A percentile compares a stretch with the other conserved stretches of the same genome.
Evolutionary conservation across 2,329 filamentous ascomycete species (phyloP).

Genomic region (Thelonectria rubi): DNA sequence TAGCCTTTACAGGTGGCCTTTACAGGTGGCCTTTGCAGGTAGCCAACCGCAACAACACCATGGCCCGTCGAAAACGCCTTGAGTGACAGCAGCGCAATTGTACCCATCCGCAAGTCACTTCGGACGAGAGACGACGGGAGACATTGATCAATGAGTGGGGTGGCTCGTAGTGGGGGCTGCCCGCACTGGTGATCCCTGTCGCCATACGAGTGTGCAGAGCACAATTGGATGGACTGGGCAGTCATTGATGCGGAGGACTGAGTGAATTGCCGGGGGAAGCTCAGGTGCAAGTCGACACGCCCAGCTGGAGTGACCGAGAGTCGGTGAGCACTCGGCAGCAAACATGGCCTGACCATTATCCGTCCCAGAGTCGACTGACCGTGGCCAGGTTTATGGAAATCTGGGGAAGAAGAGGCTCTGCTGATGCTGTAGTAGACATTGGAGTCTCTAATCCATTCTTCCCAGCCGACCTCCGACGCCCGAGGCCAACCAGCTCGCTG

Average conservation of each 20-base stretch:
- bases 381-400: not conserved
- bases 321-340: not conserved
- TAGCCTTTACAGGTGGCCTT: no score
- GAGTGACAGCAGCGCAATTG: slow-evolving; percentile 18
- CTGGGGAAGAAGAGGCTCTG: slow-evolving; percentile 1
- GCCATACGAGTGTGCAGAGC: not conserved
- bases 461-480: no score
- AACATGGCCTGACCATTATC: slow-evolving; percentile 14
- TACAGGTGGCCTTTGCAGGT: no score
- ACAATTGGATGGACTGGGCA: no score
- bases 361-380: not conserved
- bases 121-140: not conserved
- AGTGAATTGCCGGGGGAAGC: no score
- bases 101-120: not conserved
- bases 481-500: not conserved
- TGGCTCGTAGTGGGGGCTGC: slow-evolving; percentile 13
- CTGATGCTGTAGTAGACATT: not conserved
- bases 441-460: not conserved
- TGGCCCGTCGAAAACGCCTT: no score
- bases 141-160: slow-evolving; percentile 3
- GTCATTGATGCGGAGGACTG: no score
- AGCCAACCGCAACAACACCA: no score
- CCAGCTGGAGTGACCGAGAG: not conserved
- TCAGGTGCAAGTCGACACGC: no score
- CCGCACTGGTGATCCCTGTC: not conserved